These are phyloP conservation scores for Claviceps africana DNA, from an alignment of 2,329 filamentous ascomycete genomes.

Conservation along the genomic window DNA sequence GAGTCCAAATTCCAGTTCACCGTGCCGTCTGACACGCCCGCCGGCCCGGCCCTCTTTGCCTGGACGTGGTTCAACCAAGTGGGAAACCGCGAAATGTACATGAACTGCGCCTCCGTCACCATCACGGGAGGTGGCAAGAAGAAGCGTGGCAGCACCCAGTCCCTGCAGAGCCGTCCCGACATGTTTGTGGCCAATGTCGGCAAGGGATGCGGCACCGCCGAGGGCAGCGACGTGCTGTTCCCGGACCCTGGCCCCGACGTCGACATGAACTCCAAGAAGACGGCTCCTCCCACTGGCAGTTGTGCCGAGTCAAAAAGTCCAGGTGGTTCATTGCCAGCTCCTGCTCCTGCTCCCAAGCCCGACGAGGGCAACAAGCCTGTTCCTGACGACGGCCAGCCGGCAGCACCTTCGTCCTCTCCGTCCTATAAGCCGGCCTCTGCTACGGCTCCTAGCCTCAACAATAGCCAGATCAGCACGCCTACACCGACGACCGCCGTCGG, in stretches of 20 bases:
- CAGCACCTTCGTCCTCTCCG: background rate
- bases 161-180: slow-evolving; percentile 38
- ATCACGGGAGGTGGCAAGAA: slow-evolving; percentile 23
- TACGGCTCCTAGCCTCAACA: background rate
- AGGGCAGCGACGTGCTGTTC: slow-evolving; percentile 43
- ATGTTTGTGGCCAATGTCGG: slow-evolving; percentile 55
- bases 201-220: slow-evolving; percentile 40
- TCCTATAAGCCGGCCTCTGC: background rate
- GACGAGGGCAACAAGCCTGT: background rate
- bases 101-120: slow-evolving; percentile 49
- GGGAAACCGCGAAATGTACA: slow-evolving; percentile 56
- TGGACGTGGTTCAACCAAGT: slow-evolving; percentile 53
- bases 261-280: background rate
- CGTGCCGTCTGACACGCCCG: slow-evolving; percentile 37
- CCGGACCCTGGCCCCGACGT: slow-evolving; percentile 47
- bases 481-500: background rate
- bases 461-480: background rate
- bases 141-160: slow-evolving; percentile 10
- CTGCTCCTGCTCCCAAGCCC: background rate
- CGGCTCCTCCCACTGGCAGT: slow-evolving; percentile 6
- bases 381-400: background rate
- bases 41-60: slow-evolving; percentile 36
- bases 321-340: background rate
- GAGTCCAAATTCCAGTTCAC: slow-evolving; percentile 29
- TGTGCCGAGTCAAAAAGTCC: slow-evolving; percentile 10